These are phyloP conservation scores for Saitozyma podzolica DNA, from an alignment of 768 basidiomycete species.

Conservation along the genomic window DNA sequence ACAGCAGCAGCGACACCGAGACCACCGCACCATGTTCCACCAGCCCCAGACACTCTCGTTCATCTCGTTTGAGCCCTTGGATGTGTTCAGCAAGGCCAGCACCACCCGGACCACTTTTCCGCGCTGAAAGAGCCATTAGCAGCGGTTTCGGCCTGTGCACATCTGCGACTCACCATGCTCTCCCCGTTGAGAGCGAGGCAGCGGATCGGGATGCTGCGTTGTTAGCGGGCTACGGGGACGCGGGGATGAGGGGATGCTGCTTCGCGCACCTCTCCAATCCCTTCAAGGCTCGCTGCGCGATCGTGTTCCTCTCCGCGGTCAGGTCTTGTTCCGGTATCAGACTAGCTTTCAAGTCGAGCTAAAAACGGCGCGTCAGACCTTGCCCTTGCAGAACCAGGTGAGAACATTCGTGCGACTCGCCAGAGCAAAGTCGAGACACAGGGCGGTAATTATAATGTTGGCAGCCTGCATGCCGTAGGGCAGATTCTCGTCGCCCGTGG, in stretches of 20 bases:
- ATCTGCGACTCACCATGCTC: constrained; percentile 26
- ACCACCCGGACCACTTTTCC: constrained; percentile 39
- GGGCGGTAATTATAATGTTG: constrained; percentile 37
- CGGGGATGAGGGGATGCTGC: no score
- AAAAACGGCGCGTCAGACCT: constrained; percentile 2
- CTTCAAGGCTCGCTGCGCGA: constrained; percentile 22
- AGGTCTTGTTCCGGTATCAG: constrained; percentile 27
- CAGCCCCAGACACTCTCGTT: constrained; percentile 29
- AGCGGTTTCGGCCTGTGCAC: no score
- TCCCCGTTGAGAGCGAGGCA: constrained; percentile 41
- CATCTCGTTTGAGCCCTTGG: background rate
- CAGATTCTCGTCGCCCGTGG: no score
- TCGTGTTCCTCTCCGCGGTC: constrained; percentile 20
- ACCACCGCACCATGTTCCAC: constrained; percentile 39
- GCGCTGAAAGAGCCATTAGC: constrained; percentile 13
- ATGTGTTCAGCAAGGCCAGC: constrained; percentile 27
- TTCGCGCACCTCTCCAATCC: no score
- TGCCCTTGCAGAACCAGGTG: background rate
- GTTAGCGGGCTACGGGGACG: constrained; percentile 3
- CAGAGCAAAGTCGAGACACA: constrained; percentile 32
- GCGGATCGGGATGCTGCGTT: constrained; percentile 36
- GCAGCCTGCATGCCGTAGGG: constrained; percentile 30
- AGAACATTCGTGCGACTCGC: constrained; percentile 15
- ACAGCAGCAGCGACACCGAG: background rate
- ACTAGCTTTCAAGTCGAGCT: constrained; percentile 35